Evolutionary conservation across 2,329 filamentous ascomycete species (phyloP), one percentile per base, ranked within the genome.

Genomic region (Chrysoporthe cubensis): DNA sequence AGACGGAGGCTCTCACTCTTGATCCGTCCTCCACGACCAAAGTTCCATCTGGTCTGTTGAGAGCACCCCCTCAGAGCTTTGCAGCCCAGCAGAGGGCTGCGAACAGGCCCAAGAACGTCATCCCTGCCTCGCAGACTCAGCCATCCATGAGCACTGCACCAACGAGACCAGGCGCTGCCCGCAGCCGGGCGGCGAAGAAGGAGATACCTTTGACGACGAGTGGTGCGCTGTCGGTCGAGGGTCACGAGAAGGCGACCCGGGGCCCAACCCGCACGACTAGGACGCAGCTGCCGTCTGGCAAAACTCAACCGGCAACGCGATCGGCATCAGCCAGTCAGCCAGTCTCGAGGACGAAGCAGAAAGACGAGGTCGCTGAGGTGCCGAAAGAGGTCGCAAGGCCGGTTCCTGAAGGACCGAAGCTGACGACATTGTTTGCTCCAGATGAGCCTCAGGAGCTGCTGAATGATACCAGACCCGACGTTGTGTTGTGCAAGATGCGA

Each of bases 11-110:
- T 43, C 76, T 78, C 54, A 73, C 67, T 3, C n/a, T 69, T 37
- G 69, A 68, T 44, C 13, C 50, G n/a, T 40, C 61, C 8, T 34
- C 57, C 8, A 42, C 59, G 1, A 62, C 54, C n/a, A 64, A 57
- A 62, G 75, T 75, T 1, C 78, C 80, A 0, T 76, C 80, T 0
- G 81, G 81, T 4, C 76, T 87, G 5, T 75, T 88, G 32, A 81
- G 83, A 46, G 84, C 82, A 46, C 86, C 83, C 2, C 86, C 87
- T 11, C 88, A 90, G 74, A 90, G 88, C 74, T 90, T 90, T 75
- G 88, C 88, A 14, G 88, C 88, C 3, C 88, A 90, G 71, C 88
- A 90, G 72, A 80, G 88, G 71, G 85, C 87, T 34, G 87, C 88
- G 70, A 81, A 81, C 71, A 82, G 82, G 67, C 83, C 85, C 6